A percentile compares a stretch with the other conserved stretches of the same genome.
Conservation (phyloP, 1,139 yeast genomes). For the Pichia norvegensis region DNA sequence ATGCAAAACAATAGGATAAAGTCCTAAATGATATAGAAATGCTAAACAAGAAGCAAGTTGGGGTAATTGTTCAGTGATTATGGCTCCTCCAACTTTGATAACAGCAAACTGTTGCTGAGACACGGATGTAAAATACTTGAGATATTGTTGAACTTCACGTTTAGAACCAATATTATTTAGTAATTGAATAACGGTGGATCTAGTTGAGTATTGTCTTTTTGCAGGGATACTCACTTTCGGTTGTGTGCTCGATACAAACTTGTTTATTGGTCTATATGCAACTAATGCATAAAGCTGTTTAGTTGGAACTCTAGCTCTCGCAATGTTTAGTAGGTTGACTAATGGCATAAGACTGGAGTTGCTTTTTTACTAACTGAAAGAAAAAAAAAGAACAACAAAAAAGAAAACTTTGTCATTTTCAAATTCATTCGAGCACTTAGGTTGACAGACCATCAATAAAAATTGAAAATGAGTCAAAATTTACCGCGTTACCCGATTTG, state of each 20-base stretch:
- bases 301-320: slow-evolving; percentile 2
- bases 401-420: neutral
- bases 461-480: slow-evolving; percentile 12
- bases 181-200: slow-evolving; percentile 91
- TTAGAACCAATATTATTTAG: slow-evolving; percentile 94
- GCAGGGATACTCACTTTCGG: neutral
- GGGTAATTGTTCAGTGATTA: slow-evolving; percentile 86
- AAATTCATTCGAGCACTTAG: neutral
- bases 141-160: slow-evolving; percentile 94
- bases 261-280: slow-evolving; percentile 6
- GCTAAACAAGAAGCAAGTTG: slow-evolving; percentile 95
- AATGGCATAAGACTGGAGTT: slow-evolving; percentile 8
- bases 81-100: slow-evolving; percentile 98
- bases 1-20: slow-evolving; percentile 92
- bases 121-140: slow-evolving; percentile 92
- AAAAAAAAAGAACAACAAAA: neutral
- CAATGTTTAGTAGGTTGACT: slow-evolving; percentile 8
- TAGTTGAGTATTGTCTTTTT: slow-evolving; percentile 43
- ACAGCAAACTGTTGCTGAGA: slow-evolving; percentile 96
- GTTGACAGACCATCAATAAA: neutral
- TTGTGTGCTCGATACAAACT: neutral
- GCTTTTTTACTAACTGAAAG: neutral
- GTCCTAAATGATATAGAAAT: slow-evolving; percentile 91
- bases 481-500: slow-evolving; percentile 15
- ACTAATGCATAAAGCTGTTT: slow-evolving; percentile 11